Base-by-base conservation (phyloP, 139 green algal genomes). In the Tetradesmus lagerheimii region DNA sequence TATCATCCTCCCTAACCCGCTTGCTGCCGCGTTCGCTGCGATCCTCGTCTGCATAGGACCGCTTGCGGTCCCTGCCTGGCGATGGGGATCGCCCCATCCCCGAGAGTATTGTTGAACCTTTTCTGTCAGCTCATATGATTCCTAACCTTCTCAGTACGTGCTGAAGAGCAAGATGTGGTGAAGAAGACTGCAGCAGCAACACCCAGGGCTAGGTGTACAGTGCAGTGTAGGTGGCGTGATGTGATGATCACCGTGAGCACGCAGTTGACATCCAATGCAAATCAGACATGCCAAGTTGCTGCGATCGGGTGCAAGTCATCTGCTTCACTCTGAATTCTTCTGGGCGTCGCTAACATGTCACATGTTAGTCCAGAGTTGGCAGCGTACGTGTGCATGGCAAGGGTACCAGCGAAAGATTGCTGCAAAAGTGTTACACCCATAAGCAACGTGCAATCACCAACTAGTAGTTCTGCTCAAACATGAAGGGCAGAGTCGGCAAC, bases 61-160 rank as follows among this genome's bases (percentile, higher is more conserved):
- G 82, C 82, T 87, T 87, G 4, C 82, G 82, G 66, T 87, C 82
- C 23, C 57, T 50, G 43, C 38, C 20, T 23, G 82, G 82, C 6
- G 82, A 87, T 23, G 57, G 14, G 31, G 82, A 87, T 20, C 82
- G 82, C 38, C 8, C 45, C 80, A 86, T 82, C 16, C 57, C 3
- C 20, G 25, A 16, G 9, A 31, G 23, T 9, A 9, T 0, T 9
- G 20, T n/a, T 31, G 8, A 16, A 31, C 23, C 57, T 8, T 4
- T 18, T 71, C 4, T 31, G 4, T 37, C n/a, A 79, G 4, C 29
- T 79, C 71, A 38, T 75, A 31, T 79, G 71, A 25, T 25, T 23
- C 9, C n/a, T 23, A 23, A 39, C 41, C 31, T 25, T 5, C 23
- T 8, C 3, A n/a, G 71, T 41, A 71, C 3, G 31, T 34, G n/a